Evolutionary conservation across 2,329 filamentous ascomycete species (phyloP).

Genomic region (Macrophomina pseudophaseolina): DNA sequence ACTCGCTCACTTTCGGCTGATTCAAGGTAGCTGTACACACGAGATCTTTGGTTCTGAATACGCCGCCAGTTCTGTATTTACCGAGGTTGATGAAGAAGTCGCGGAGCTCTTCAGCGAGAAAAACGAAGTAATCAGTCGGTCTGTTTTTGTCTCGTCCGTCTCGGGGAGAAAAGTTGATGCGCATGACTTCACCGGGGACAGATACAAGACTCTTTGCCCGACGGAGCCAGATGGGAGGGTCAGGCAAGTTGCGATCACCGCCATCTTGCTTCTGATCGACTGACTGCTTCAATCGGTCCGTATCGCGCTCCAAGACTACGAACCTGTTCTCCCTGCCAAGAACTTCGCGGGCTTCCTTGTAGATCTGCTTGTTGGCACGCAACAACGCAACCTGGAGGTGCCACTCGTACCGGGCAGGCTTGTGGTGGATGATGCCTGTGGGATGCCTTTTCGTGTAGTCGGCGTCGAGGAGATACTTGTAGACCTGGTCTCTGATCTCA

Average conservation of each 20-base stretch:
- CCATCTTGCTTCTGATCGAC: neutral
- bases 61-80: neutral
- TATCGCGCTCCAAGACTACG: neutral
- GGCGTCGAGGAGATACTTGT: constrained; percentile 8
- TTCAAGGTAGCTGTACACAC: neutral
- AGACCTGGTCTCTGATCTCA: constrained; percentile 13
- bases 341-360: constrained; percentile 8
- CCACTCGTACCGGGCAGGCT: neutral
- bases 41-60: constrained; percentile 2
- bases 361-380: constrained; percentile 4
- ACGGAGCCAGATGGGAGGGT: constrained; percentile 3
- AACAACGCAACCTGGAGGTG: neutral
- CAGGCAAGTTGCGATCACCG: neutral
- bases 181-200: constrained; percentile 5
- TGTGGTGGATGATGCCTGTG: neutral
- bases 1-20: neutral
- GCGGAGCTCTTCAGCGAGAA: constrained; percentile 1
- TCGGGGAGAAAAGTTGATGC: neutral
- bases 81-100: constrained; percentile 11
- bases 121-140: constrained; percentile 7
- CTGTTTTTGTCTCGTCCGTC: neutral
- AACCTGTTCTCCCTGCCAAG: constrained; percentile 6
- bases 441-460: neutral
- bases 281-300: neutral
- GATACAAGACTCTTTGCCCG: neutral